These are phyloP conservation scores for Colletotrichum liaoningense DNA, from an alignment of 2,329 filamentous ascomycete species.

Conservation along the genomic window DNA sequence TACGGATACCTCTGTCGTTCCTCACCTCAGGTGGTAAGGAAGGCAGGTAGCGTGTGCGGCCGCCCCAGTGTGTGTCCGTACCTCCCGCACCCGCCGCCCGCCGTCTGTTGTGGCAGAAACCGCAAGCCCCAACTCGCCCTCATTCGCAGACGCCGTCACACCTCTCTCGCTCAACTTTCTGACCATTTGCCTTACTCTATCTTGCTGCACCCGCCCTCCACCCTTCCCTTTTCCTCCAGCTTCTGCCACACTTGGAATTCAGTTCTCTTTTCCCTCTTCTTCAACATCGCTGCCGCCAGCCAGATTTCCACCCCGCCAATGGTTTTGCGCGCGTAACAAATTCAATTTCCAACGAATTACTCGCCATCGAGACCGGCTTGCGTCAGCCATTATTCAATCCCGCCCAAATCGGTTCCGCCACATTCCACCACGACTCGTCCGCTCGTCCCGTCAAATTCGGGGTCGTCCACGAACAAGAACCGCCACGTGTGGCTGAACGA, in stretches of 20 bases:
- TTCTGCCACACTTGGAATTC: constrained; percentile 35
- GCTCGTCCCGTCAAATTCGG: constrained; percentile 35
- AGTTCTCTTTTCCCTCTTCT: constrained; percentile 25
- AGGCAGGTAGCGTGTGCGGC: not conserved
- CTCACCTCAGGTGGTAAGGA: not conserved
- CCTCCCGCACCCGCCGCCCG: constrained; percentile 16
- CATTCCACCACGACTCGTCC: constrained; percentile 33
- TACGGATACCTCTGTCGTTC: not conserved
- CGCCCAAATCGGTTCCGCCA: constrained; percentile 23
- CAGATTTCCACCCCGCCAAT: not conserved
- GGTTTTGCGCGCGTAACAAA: constrained; percentile 6
- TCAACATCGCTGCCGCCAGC: constrained; percentile 22
- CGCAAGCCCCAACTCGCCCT: constrained; percentile 26
- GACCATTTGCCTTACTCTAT: constrained; percentile 20
- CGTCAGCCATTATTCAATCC: constrained; percentile 26
- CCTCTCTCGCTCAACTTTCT: constrained; percentile 26
- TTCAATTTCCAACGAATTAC: not conserved
- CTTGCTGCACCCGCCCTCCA: constrained; percentile 32
- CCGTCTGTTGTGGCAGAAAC: constrained; percentile 25
- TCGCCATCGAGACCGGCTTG: constrained; percentile 1
- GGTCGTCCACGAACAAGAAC: constrained; percentile 28
- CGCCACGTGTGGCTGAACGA: constrained; percentile 36
- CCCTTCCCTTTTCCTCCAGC: constrained; percentile 35
- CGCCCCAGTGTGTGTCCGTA: constrained; percentile 23
- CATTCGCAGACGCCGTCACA: constrained; percentile 21